Evolutionary conservation across 176 grass and related monocot genomes (phyloP).

Genomic region (Oryza nivara): DNA sequence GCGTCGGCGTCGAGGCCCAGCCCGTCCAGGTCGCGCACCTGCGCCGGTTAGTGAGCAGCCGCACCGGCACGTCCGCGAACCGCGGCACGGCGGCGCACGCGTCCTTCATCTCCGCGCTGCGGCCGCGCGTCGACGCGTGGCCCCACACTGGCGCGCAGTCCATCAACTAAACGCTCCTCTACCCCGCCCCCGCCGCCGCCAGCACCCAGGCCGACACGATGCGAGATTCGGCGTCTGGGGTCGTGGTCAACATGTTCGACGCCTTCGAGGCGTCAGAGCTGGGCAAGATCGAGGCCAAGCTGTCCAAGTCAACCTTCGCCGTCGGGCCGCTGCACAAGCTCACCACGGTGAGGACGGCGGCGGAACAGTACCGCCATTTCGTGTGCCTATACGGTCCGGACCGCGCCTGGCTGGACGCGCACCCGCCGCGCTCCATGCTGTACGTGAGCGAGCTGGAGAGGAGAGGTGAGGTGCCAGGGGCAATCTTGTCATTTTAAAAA

Average conservation of each 20-base stretch:
- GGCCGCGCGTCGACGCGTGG: conserved; percentile 53
- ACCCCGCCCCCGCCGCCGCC: conserved; percentile 8
- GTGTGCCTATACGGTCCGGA: neutral
- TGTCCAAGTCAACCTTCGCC: conserved; percentile 15
- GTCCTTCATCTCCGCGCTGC: conserved; percentile 85
- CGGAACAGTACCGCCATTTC: neutral
- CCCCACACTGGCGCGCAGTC: conserved; percentile 74
- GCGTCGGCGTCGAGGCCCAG: conserved; percentile 49
- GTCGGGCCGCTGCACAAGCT: conserved; percentile 30
- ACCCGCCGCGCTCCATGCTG: neutral
- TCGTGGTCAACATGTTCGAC: conserved; percentile 16
- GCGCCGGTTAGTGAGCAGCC: conserved; percentile 37
- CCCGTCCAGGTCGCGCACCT: conserved; percentile 54
- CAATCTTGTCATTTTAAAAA: too few relatives aligned
- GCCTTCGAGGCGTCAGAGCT: conserved; percentile 29
- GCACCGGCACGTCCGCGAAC: conserved; percentile 68
- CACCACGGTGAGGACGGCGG: neutral
- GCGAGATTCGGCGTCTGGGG: neutral
- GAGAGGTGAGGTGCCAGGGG: too few relatives aligned
- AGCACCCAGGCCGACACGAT: too few relatives aligned
- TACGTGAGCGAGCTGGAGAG: conserved; percentile 5
- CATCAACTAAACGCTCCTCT: conserved; percentile 68
- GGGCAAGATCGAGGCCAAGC: neutral
- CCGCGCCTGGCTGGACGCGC: neutral
- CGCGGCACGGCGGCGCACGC: conserved; percentile 51